Evolutionary conservation across 225 moss, liverwort and hornwort genomes (phyloP), one percentile per base, ranked within the genome.

Genomic region (Pleurozium schreberi): DNA sequence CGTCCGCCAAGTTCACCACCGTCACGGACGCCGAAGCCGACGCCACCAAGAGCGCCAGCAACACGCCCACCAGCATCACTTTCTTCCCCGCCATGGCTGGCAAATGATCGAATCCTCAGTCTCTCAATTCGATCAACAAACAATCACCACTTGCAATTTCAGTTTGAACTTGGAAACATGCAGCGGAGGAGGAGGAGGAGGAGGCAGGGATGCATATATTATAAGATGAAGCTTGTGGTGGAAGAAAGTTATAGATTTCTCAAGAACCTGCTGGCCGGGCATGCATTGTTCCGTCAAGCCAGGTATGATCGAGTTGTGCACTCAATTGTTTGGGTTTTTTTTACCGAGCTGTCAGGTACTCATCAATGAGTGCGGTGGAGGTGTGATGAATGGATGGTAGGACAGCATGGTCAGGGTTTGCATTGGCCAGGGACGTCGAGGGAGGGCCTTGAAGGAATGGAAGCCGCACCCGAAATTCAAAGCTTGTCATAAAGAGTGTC

Each of bases 1-100:
- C 69, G 4, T 81, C 87, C 30, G 88, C 92, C 84, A 91, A 40
- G 92, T 94, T 94, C 91, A 94, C 87, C 84, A 94, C 94, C 73
- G 94, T 94, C 90, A 94, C 94, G 4, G 94, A 86, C 73, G 90
- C 91, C 59, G 88, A 81, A n/a, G 88, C 75, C 20, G 91, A 90
- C 68, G 85, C 89, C 86, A 91, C 86, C 87, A 92, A 80, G 4
- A 92, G 77, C 82, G 89, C 89, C 90, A 93, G 33, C 38, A 93
- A 80, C 80, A 89, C 63, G 67, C 68, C 81, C 86, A 91, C 88
- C 77, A 89, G 6, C 87, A 90, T 31, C 84, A 85, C 87, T 75
- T 82, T 89, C 90, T 83, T 92, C 52, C 23, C 60, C 82, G 89
- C 89, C 91, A 92, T 90, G 31, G 50, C 86, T 65, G 4, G 19